Evolutionary conservation across 352 stramenopile species (phyloP).

Genomic region (Globisporangium viniferum): DNA sequence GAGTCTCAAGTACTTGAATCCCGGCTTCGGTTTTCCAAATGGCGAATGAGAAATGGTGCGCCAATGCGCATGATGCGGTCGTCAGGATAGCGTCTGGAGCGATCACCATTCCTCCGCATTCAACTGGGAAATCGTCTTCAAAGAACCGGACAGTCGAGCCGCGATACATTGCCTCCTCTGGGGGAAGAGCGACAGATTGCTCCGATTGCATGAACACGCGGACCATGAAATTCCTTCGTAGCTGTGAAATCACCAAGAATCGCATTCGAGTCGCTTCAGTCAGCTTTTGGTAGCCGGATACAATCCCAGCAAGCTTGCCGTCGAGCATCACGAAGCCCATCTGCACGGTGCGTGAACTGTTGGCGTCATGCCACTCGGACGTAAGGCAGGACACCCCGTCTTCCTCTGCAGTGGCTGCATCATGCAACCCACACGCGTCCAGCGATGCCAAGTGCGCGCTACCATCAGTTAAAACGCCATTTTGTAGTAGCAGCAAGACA

Average conservation of each 20-base stretch:
- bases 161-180: not conserved
- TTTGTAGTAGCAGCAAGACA: not conserved
- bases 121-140: not conserved
- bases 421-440: not conserved
- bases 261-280: no score
- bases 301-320: not conserved
- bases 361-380: not conserved
- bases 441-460: not conserved
- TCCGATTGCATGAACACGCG: no score
- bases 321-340: conserved; percentile 7
- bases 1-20: no score
- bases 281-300: not conserved
- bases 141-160: not conserved
- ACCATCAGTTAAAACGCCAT: not conserved
- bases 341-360: not conserved
- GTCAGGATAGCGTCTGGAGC: not conserved
- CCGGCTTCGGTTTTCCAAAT: no score
- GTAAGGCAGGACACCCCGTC: not conserved
- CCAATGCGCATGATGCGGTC: not conserved
- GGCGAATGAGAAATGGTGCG: not conserved
- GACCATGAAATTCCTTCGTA: no score
- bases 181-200: not conserved
- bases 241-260: not conserved
- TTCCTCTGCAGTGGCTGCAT: not conserved
- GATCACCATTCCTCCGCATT: conserved; percentile 3